Conservation (phyloP, 2,329 filamentous ascomycete species). For the Aspergillus quadrilineatus region DNA sequence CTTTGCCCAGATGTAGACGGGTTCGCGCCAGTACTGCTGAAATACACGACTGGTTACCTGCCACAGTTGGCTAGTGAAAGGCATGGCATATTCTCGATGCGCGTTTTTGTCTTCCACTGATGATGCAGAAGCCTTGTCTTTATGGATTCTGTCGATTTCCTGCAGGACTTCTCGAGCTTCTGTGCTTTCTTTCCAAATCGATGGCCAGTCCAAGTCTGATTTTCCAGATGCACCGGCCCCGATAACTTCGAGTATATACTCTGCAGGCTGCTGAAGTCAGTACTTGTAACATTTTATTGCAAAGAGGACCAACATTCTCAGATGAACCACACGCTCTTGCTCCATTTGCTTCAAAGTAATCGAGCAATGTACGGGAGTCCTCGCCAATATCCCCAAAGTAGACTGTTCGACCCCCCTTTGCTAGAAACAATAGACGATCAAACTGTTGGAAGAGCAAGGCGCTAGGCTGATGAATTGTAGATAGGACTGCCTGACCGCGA, state of each 20-base stretch:
- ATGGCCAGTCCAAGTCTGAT: constrained; percentile 63
- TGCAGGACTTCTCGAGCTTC: constrained; percentile 56
- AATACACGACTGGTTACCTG: constrained; percentile 73
- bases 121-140: constrained; percentile 41
- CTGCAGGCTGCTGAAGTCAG: constrained; percentile 54
- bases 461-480: constrained; percentile 68
- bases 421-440: constrained; percentile 61
- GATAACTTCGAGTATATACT: constrained; percentile 65
- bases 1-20: constrained; percentile 84
- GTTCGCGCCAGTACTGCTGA: constrained; percentile 86
- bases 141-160: constrained; percentile 60
- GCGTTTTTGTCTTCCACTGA: constrained; percentile 47
- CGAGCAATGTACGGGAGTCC: constrained; percentile 55
- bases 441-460: constrained; percentile 88
- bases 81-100: constrained; percentile 73
- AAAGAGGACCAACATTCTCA: constrained; percentile 52
- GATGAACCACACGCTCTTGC: constrained; percentile 57
- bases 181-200: constrained; percentile 59
- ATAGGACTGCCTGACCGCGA: constrained; percentile 82
- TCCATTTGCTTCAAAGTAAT: constrained; percentile 64
- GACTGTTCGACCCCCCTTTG: constrained; percentile 62
- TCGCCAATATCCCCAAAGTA: constrained; percentile 66
- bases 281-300: neutral
- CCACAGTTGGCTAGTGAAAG: constrained; percentile 64
- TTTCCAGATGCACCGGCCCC: constrained; percentile 66